phyloP scores from a whole-genome alignment of 2,329 filamentous ascomycete species.

The Cryphonectria nitschkei region DNA sequence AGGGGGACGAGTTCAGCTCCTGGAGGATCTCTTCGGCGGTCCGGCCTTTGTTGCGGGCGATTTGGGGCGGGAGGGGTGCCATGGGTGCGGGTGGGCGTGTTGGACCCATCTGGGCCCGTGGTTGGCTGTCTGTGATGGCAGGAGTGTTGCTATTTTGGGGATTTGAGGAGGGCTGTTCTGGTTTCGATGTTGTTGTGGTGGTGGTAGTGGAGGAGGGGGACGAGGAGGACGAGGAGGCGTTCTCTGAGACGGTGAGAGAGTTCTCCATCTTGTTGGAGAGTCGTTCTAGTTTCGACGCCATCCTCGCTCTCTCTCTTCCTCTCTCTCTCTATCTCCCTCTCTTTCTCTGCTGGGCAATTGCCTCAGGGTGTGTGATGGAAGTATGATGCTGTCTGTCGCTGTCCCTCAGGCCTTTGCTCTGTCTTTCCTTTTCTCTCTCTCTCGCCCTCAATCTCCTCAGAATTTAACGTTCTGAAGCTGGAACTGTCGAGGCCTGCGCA shows the following conservation, averaged over 20 bases:
- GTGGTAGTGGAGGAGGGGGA: no score
- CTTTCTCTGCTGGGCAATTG: neutral
- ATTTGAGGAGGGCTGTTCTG: slow-evolving; percentile 1
- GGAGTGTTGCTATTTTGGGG: slow-evolving; percentile 10
- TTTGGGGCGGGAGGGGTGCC: slow-evolving; percentile 52
- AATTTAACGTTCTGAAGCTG: neutral
- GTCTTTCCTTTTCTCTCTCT: neutral
- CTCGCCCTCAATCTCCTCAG: neutral
- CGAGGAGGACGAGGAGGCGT: slow-evolving; percentile 14
- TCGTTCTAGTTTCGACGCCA: slow-evolving; percentile 15
- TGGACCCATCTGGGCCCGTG: slow-evolving; percentile 21
- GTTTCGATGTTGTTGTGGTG: neutral
- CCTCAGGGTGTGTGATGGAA: neutral
- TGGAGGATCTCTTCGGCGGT: slow-evolving; percentile 59
- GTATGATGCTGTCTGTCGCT: neutral
- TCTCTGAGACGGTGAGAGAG: slow-evolving; percentile 25
- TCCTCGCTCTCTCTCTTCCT: neutral
- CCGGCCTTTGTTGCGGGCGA: slow-evolving; percentile 47
- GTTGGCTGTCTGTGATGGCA: neutral
- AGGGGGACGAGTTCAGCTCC: slow-evolving; percentile 66
- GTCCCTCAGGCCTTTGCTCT: neutral
- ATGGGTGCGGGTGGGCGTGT: slow-evolving; percentile 23
- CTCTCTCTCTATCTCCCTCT: neutral
- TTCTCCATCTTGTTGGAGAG: slow-evolving; percentile 24
- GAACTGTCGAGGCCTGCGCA: no score